Evolutionary conservation across 2,329 filamentous ascomycete species (phyloP), one percentile per base, ranked within the genome.

Genomic region (Aspergillus luchuensis): DNA sequence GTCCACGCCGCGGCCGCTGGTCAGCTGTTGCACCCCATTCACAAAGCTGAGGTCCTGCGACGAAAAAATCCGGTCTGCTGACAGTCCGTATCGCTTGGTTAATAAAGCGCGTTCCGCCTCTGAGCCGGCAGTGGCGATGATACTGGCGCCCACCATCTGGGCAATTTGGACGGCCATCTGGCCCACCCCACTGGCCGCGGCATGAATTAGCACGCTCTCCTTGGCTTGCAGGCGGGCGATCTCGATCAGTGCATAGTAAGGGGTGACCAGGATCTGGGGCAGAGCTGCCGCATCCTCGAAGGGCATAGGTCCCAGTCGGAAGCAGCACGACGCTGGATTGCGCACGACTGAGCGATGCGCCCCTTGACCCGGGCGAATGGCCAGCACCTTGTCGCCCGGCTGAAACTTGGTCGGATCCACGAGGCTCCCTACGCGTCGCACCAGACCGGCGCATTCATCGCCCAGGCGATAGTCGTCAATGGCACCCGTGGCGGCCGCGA

Each of bases 151-250:
- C 4, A 52, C 33, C 11, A 30, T 36, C 28, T 60, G 52, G 2
- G 53, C 52, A 38, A 56, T 36, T 8, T 56, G 53, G 33, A 56
- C 23, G 13, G 53, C 53, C 36, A 56, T 51, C 17, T 60, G 58
- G 5, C 58, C 58, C 17, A 53, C 36, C 8, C 53, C 58, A 10
- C 52, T 48, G 25, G 48, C 45, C 2, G 52, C 53, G 1, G 52
- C 45, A 23, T 56, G 58, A 11, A 60, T 56, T 5, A 60, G 53
- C 19, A 56, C 45, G 5, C 38, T 53, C 17, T 58, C 56, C 7
- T 49, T 49, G 7, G 56, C 48, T 17, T 53, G 56, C 3, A 58
- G 39, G 21, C 39, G 56, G 11, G 56, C 56, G 8, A 51, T 58
- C 5, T 58, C 49, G 2, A 53, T 23, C 1, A 58, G 39, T 7